A percentile compares a stretch with the other conserved stretches of the same genome.
Conservation (phyloP, 2,329 filamentous ascomycete genomes). For the Phymatotrichopsis omnivora region DNA sequence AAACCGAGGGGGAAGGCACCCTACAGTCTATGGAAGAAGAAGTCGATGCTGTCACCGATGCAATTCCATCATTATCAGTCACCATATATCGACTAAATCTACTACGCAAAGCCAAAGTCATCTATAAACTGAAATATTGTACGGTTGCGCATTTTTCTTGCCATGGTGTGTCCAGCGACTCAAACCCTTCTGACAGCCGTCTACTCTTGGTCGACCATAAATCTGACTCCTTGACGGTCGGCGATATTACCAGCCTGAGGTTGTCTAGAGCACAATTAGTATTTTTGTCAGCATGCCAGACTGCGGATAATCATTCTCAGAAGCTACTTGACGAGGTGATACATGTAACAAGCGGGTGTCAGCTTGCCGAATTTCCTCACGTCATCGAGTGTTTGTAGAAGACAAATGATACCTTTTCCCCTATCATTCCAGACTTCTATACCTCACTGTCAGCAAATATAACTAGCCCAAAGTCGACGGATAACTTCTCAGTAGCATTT, state of each 20-base stretch:
- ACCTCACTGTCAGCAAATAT: conserved; percentile 26
- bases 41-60: not conserved
- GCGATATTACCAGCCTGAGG: not conserved
- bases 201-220: conserved; percentile 2
- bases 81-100: not conserved
- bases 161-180: conserved; percentile 7
- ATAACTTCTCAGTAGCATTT: too few relatives aligned
- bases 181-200: conserved; percentile 11
- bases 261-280: conserved; percentile 3
- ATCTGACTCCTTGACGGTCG: conserved; percentile 2
- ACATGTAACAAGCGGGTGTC: conserved; percentile 35
- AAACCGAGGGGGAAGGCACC: not conserved
- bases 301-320: conserved; percentile 30
- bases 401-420: conserved; percentile 29
- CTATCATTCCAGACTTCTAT: conserved; percentile 31
- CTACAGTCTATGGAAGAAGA: conserved; percentile 5
- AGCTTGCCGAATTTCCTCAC: conserved; percentile 35
- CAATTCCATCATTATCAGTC: not conserved
- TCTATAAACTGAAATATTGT: not conserved
- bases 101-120: conserved; percentile 15
- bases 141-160: conserved; percentile 11
- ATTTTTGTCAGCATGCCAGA: conserved; percentile 34
- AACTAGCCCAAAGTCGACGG: too few relatives aligned
- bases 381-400: conserved; percentile 35
- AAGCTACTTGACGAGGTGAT: conserved; percentile 34